These are phyloP conservation scores for Phytophthora rubi DNA, from an alignment of 352 stramenopile genomes.

Conservation along the genomic window DNA sequence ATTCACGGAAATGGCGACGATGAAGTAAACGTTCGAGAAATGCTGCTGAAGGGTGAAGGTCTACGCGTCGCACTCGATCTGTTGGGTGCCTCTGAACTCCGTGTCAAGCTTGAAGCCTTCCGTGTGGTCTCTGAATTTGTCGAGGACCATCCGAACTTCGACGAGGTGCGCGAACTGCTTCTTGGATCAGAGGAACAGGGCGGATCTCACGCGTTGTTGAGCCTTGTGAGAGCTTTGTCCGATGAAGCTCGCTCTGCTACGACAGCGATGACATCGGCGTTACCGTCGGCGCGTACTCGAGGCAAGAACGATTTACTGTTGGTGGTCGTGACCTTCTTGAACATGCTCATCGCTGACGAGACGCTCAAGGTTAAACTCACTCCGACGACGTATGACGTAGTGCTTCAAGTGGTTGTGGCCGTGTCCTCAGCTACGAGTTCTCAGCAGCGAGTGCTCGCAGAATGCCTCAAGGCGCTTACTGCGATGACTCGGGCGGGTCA, in stretches of 20 bases:
- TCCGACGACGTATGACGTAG: conserved; percentile 66
- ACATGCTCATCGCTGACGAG: conserved; percentile 58
- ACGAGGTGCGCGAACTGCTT: conserved; percentile 35
- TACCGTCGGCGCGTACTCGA: conserved; percentile 20
- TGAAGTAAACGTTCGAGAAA: conserved; percentile 21
- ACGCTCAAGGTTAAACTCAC: conserved; percentile 57
- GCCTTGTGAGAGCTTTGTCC: conserved; percentile 57
- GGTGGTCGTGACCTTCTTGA: conserved; percentile 54
- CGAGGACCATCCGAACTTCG: conserved; percentile 42
- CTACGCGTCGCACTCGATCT: conserved; percentile 53
- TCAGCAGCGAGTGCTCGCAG: conserved; percentile 43
- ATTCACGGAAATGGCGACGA: background rate
- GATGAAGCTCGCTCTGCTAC: conserved; percentile 42
- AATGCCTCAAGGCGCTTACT: conserved; percentile 58
- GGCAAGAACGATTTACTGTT: conserved; percentile 36
- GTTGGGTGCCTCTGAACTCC: conserved; percentile 41
- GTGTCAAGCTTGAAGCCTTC: conserved; percentile 60
- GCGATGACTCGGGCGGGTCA: conserved; percentile 52
- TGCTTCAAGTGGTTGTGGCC: conserved; percentile 57
- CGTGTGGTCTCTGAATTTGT: conserved; percentile 51
- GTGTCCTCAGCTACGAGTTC: conserved; percentile 14
- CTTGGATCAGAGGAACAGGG: conserved; percentile 35
- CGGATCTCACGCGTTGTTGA: conserved; percentile 46
- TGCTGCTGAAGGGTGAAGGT: conserved; percentile 48
- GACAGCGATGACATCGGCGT: conserved; percentile 10